Percentiles rank a stretch among this genome's conserved stretches.
Evolutionary conservation across 495 filamentous ascomycete genomes (phyloP).

Genomic region (Xylaria longipes): DNA sequence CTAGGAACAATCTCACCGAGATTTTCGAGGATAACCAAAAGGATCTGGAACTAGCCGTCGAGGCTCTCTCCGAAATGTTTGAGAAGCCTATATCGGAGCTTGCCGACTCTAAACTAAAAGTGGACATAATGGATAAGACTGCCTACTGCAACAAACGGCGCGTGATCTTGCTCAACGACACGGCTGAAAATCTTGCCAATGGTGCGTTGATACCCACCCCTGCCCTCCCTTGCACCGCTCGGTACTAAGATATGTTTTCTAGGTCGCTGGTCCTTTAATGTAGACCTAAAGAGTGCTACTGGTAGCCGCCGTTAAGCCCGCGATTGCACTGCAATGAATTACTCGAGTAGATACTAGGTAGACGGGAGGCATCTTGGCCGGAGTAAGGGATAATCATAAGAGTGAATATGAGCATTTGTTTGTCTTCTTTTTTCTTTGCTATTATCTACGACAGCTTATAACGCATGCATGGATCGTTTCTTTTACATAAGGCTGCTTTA

Average conservation of each 20-base stretch:
- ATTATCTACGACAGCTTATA: background rate
- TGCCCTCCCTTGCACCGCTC: background rate
- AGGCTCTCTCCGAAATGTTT: conserved; percentile 95
- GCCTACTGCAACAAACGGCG: conserved; percentile 92
- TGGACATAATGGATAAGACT: conserved; percentile 98
- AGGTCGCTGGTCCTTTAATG: conserved; percentile 58
- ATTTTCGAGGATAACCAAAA: conserved; percentile 99
- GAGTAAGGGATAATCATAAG: conserved; percentile 16
- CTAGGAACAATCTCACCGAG: conserved; percentile 91
- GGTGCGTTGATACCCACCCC: conserved; percentile 61
- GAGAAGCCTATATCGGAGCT: conserved; percentile 90
- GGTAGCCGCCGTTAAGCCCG: conserved; percentile 13
- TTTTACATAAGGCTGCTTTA: background rate
- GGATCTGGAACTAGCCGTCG: conserved; percentile 95
- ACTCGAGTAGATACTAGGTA: conserved; percentile 21
- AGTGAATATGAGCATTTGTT: conserved; percentile 15
- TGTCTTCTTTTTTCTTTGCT: background rate
- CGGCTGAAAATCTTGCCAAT: conserved; percentile 85
- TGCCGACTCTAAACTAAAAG: conserved; percentile 74
- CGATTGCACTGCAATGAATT: conserved; percentile 15
- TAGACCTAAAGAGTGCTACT: conserved; percentile 42
- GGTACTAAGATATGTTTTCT: conserved; percentile 14
- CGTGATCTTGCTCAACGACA: conserved; percentile 87
- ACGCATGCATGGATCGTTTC: background rate
- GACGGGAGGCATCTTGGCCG: conserved; percentile 25